These are phyloP conservation scores for Acanthamoeba polyphaga DNA, from an alignment of 208 protist genomes.

Conservation along the genomic window DNA sequence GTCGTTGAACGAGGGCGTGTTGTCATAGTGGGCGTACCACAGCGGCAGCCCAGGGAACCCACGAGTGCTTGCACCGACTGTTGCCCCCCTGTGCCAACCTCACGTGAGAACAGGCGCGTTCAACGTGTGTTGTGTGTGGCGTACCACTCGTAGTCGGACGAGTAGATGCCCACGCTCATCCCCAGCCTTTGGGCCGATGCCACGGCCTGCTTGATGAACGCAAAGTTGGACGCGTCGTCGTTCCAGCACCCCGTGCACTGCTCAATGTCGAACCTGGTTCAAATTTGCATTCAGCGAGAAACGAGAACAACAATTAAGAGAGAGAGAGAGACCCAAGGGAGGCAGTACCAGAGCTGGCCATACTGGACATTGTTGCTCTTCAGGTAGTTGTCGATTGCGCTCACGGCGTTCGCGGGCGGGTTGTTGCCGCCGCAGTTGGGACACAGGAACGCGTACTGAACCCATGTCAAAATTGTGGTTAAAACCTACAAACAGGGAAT, in stretches of 20 bases:
- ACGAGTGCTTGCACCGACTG: background rate
- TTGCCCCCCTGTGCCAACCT: background rate
- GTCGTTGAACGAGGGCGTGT: slow-evolving; percentile 30
- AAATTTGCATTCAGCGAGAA: background rate
- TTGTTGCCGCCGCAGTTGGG: slow-evolving; percentile 57
- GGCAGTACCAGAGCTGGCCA: slow-evolving; percentile 5
- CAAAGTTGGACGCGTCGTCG: slow-evolving; percentile 36
- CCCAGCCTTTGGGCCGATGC: background rate
- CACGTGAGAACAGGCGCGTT: background rate
- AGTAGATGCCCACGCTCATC: slow-evolving; percentile 30
- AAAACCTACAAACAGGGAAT: too few relatives aligned
- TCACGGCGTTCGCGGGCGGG: slow-evolving; percentile 14
- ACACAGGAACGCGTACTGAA: slow-evolving; percentile 25
- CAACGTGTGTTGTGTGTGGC: background rate
- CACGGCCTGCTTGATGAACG: slow-evolving; percentile 46
- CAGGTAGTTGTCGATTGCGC: background rate
- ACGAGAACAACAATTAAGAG: too few relatives aligned
- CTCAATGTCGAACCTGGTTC: slow-evolving; percentile 13
- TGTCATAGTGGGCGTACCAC: slow-evolving; percentile 68
- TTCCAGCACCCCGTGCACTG: slow-evolving; percentile 53
- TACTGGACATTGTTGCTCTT: background rate
- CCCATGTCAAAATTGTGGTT: too few relatives aligned
- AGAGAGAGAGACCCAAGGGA: background rate
- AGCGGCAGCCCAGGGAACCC: slow-evolving; percentile 48
- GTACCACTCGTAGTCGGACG: slow-evolving; percentile 37